Conservation (phyloP, 1,284 basidiomycete species). For the Xerocomus nothofagi region DNA sequence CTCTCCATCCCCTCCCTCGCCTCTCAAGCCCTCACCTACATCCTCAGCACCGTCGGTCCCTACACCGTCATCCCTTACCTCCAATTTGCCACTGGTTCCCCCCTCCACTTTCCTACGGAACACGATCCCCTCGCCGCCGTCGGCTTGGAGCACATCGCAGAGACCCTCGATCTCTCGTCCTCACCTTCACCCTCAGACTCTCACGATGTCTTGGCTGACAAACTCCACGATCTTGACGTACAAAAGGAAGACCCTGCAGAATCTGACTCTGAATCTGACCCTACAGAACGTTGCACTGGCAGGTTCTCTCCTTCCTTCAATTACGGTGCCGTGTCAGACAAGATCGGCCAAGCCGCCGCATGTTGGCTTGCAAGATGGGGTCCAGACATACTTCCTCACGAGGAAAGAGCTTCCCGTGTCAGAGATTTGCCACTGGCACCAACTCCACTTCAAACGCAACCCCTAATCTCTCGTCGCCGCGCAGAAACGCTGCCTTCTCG, state of each 20-base stretch:
- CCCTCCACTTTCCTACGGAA: constrained; percentile 53
- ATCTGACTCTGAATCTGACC: constrained; percentile 31
- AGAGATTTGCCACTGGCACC: constrained; percentile 20
- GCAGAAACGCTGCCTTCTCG: constrained; percentile 33
- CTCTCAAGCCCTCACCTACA: constrained; percentile 69
- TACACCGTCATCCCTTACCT: constrained; percentile 79
- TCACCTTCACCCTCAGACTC: constrained; percentile 16
- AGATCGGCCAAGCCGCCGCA: constrained; percentile 86
- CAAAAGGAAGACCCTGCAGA: constrained; percentile 41
- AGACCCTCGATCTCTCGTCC: constrained; percentile 34
- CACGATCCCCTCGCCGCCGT: constrained; percentile 60
- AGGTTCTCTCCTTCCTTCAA: constrained; percentile 46
- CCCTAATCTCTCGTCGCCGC: constrained; percentile 22
- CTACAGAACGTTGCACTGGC: constrained; percentile 9
- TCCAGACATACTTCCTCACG: constrained; percentile 69
- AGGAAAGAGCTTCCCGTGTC: constrained; percentile 44
- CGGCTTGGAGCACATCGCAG: constrained; percentile 70
- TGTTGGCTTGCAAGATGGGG: constrained; percentile 92
- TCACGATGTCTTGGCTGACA: constrained; percentile 28
- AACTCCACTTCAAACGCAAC: constrained; percentile 10
- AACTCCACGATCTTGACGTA: constrained; percentile 31
- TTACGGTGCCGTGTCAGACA: constrained; percentile 83
- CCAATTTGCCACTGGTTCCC: constrained; percentile 78
- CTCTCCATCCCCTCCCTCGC: constrained; percentile 80
- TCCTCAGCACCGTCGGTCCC: constrained; percentile 79